A percentile compares a stretch with the other conserved stretches of the same genome.
phyloP scores from a whole-genome alignment of 140 eudicot species.

The Erigeron philadelphicus region DNA sequence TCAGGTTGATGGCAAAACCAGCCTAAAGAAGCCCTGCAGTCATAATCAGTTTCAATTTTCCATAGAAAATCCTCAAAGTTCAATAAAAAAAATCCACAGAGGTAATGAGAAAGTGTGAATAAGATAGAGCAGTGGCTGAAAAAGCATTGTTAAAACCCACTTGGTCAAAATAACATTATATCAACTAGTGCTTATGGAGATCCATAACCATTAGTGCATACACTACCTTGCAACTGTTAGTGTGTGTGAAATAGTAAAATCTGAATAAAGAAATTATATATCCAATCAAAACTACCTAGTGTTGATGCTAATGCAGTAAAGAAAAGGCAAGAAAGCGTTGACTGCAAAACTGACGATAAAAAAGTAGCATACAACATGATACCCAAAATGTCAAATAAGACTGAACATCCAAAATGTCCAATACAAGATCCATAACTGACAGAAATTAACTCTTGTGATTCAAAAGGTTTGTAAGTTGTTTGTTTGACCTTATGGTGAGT shows the following conservation, averaged over 20 bases:
- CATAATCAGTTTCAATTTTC: conserved; percentile 11
- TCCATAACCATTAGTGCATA: neutral
- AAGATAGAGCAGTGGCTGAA: conserved; percentile 1
- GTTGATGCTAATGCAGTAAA: neutral
- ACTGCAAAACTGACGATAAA: neutral
- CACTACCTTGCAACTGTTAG: neutral
- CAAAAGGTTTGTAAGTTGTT: neutral
- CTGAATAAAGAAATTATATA: neutral
- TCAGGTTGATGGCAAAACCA: conserved; percentile 96
- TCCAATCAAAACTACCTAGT: conserved; percentile 1
- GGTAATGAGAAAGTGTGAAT: neutral
- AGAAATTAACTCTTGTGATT: too few species aligned
- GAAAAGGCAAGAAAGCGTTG: neutral
- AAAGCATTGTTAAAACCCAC: neutral
- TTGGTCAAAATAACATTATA: neutral
- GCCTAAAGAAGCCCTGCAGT: conserved; percentile 81
- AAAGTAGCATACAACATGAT: too few species aligned
- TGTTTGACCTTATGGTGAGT: neutral
- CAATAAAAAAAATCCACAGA: neutral
- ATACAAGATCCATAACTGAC: neutral
- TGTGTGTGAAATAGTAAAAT: conserved; percentile 4
- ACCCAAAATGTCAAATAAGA: neutral
- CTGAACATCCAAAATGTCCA: neutral
- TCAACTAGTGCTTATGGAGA: neutral
- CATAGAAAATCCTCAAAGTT: conserved; percentile 1